Percentiles rank a stretch among this genome's conserved stretches.
phyloP scores from a whole-genome alignment of 441 rosid species.

The Syzygium malaccense region DNA sequence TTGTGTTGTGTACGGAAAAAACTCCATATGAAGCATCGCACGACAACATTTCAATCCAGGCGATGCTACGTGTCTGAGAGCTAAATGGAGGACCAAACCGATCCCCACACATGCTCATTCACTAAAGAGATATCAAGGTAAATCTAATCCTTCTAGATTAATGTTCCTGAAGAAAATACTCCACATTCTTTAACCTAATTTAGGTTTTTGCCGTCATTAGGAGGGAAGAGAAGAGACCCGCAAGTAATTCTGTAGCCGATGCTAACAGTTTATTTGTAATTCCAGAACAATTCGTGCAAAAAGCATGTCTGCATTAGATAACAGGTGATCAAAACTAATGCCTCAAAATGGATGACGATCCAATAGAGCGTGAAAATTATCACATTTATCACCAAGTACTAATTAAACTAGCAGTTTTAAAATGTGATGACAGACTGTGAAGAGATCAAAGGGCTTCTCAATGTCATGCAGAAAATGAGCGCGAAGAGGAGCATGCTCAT shows the following conservation, averaged over 20 bases:
- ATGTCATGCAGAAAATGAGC: not conserved
- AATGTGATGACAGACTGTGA: not conserved
- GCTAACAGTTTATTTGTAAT: not conserved
- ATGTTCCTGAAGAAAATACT: not conserved
- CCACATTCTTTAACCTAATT: not conserved
- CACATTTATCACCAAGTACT: not conserved
- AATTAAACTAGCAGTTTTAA: not conserved
- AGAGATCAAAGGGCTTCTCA: not conserved
- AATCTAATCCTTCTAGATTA: not conserved
- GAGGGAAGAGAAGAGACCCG: not conserved
- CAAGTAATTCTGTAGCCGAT: not conserved
- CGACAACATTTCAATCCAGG: not conserved
- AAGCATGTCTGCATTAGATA: not conserved
- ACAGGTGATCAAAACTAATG: not conserved
- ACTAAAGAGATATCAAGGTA: not conserved
- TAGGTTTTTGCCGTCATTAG: not conserved
- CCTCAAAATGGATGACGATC: rapidly evolving
- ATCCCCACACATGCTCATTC: not conserved
- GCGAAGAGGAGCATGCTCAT: not conserved
- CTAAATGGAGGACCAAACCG: not conserved
- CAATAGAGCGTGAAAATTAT: not conserved
- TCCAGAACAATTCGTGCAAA: not conserved
- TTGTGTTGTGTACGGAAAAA: not conserved
- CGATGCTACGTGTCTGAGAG: not conserved
- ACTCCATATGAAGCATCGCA: not conserved